These are phyloP conservation scores for Penicillium maclennaniae DNA, from an alignment of 495 filamentous ascomycete genomes.

Conservation along the genomic window DNA sequence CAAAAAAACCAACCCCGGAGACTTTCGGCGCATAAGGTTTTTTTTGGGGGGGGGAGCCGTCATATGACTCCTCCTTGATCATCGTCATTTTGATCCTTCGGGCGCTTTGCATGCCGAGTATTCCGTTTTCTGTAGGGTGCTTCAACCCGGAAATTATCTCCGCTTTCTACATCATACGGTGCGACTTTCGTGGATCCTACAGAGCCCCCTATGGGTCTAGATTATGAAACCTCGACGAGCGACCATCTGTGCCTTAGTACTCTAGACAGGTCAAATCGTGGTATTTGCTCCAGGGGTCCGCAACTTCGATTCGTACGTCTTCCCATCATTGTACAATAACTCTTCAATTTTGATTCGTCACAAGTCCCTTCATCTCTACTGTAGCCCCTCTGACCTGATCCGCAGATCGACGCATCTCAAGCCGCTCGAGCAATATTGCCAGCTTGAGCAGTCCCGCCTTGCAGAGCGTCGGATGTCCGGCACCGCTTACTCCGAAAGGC, in stretches of 20 bases:
- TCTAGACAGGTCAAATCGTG: no score
- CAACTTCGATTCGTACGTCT: no score
- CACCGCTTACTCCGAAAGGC: conserved; percentile 8
- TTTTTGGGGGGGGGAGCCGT: conserved; percentile 2
- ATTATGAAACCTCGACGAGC: no score
- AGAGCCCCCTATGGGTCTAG: background rate
- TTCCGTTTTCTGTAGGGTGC: background rate
- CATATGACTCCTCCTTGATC: conserved; percentile 8
- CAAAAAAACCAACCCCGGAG: conserved; percentile 4
- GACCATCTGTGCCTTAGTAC: no score
- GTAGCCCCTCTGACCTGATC: conserved; percentile 3
- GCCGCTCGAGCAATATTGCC: conserved; percentile 13
- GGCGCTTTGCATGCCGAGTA: background rate
- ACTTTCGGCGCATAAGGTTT: background rate
- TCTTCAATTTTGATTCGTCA: background rate
- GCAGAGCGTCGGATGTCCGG: conserved; percentile 12
- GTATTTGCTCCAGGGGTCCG: no score
- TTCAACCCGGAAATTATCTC: background rate
- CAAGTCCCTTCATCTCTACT: background rate
- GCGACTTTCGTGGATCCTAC: background rate
- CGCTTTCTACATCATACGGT: conserved; percentile 4
- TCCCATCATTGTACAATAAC: background rate
- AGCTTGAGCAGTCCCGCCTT: conserved; percentile 2
- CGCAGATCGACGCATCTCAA: conserved; percentile 1
- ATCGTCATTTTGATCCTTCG: background rate